Percentiles rank a stretch among this genome's conserved stretches.
These are phyloP conservation scores for Phlebiopsis gigantea DNA, from an alignment of 768 basidiomycete species.

Conservation along the genomic window DNA sequence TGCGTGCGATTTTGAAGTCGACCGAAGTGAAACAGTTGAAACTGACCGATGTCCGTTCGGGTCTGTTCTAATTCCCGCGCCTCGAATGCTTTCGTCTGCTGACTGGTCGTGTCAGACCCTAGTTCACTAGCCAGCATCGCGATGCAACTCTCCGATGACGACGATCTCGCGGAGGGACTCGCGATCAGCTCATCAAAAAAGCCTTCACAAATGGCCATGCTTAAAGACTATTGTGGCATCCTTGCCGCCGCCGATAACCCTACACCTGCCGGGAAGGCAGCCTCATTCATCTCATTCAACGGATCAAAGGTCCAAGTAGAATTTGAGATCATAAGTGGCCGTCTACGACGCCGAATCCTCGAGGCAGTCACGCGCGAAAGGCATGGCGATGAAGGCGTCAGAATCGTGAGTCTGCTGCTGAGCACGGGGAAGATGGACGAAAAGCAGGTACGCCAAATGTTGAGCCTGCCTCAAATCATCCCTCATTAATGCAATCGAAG, in stretches of 20 bases:
- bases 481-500: conserved; percentile 34
- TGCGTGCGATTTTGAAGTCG: conserved; percentile 65
- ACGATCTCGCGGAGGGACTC: conserved; percentile 58
- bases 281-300: conserved; percentile 66
- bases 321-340: conserved; percentile 64
- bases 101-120: conserved; percentile 39
- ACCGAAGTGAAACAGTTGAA: conserved; percentile 60
- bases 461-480: neutral
- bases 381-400: conserved; percentile 77
- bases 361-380: conserved; percentile 79
- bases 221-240: conserved; percentile 80
- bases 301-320: conserved; percentile 76
- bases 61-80: conserved; percentile 29
- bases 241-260: conserved; percentile 81
- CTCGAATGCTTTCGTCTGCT: neutral
- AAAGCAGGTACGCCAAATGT: conserved; percentile 62
- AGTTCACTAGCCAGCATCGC: conserved; percentile 62
- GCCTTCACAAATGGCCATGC: conserved; percentile 46
- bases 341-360: conserved; percentile 64
- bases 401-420: conserved; percentile 73
- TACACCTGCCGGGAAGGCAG: conserved; percentile 59
- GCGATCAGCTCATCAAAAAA: conserved; percentile 50
- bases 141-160: conserved; percentile 57
- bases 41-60: conserved; percentile 59
- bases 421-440: conserved; percentile 91